Evolutionary conservation across 163 green algal species (phyloP).

Genomic region (Coccomyxa subellipsoidea): DNA sequence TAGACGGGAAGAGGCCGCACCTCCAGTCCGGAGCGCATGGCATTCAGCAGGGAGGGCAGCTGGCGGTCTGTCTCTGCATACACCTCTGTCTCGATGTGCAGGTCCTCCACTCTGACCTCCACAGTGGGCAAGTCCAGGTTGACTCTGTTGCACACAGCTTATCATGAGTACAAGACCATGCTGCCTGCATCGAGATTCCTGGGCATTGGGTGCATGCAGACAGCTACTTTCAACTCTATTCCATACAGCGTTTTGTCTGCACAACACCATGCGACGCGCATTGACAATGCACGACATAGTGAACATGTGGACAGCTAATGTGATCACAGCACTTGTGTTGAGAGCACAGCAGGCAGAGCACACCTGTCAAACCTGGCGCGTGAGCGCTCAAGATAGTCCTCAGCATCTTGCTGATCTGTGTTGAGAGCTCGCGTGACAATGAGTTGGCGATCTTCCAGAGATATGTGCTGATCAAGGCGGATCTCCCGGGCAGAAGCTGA

Average conservation of each 20-base stretch:
- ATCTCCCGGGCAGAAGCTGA: not conserved
- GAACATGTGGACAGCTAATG: too few relatives aligned
- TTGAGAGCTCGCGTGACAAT: conserved; percentile 25
- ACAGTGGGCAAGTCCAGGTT: conserved; percentile 17
- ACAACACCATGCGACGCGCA: too few relatives aligned
- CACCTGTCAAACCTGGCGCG: conserved; percentile 24
- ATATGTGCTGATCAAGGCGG: not conserved
- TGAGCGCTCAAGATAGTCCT: conserved; percentile 21
- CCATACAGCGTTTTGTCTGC: too few relatives aligned
- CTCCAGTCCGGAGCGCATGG: conserved; percentile 23
- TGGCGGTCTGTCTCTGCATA: conserved; percentile 26
- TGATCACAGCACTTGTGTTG: too few relatives aligned
- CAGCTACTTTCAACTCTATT: too few relatives aligned
- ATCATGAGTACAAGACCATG: too few relatives aligned
- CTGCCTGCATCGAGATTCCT: too few relatives aligned
- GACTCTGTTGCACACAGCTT: not conserved
- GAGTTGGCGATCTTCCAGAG: conserved; percentile 13
- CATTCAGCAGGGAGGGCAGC: conserved; percentile 27
- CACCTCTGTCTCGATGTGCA: conserved; percentile 21
- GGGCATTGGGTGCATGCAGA: too few relatives aligned
- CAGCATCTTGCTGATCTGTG: conserved; percentile 32
- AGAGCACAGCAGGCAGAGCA: not conserved
- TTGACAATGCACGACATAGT: too few relatives aligned
- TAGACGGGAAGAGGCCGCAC: not conserved
- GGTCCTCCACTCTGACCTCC: conserved; percentile 27